Evolutionary conservation across 1,139 yeast species (phyloP).

Genomic region (Candida glucosophila): DNA sequence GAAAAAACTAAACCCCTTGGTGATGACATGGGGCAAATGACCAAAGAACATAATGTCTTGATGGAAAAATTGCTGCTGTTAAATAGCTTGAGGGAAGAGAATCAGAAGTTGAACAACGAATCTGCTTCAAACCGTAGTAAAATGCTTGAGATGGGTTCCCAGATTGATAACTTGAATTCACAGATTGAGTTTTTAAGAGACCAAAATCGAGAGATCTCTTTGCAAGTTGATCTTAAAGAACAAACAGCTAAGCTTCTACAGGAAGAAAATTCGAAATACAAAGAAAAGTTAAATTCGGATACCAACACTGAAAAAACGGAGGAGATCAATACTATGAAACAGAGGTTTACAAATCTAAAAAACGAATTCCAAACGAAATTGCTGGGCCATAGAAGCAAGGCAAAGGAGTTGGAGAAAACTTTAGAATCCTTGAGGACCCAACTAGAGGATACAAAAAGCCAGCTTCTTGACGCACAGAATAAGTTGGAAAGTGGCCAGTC

Average conservation of each 20-base stretch:
- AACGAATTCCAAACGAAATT: constrained; percentile 26
- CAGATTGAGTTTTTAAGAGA: constrained; percentile 4
- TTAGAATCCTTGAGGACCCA: constrained; percentile 17
- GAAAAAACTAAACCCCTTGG: constrained; percentile 24
- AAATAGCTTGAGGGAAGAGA: constrained; percentile 67
- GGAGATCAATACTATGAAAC: constrained; percentile 19
- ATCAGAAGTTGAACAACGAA: constrained; percentile 57
- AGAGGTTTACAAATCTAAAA: constrained; percentile 21
- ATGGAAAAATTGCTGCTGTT: constrained; percentile 59
- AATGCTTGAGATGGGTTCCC: background rate
- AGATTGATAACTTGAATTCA: background rate
- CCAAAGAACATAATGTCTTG: constrained; percentile 45
- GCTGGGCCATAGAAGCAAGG: constrained; percentile 13
- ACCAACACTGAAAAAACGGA: constrained; percentile 1
- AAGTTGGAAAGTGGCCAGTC: constrained; percentile 1
- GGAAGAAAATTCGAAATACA: constrained; percentile 33
- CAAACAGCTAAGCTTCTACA: constrained; percentile 25
- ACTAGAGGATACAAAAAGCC: constrained; percentile 6
- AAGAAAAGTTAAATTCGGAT: constrained; percentile 12
- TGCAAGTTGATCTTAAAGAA: constrained; percentile 21
- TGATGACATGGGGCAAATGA: constrained; percentile 28
- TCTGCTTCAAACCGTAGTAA: constrained; percentile 11
- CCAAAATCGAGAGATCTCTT: constrained; percentile 14
- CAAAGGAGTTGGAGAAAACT: constrained; percentile 14
- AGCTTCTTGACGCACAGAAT: constrained; percentile 1